Conservation (phyloP, 73 alveolate species). For the Halteria grandinella region DNA sequence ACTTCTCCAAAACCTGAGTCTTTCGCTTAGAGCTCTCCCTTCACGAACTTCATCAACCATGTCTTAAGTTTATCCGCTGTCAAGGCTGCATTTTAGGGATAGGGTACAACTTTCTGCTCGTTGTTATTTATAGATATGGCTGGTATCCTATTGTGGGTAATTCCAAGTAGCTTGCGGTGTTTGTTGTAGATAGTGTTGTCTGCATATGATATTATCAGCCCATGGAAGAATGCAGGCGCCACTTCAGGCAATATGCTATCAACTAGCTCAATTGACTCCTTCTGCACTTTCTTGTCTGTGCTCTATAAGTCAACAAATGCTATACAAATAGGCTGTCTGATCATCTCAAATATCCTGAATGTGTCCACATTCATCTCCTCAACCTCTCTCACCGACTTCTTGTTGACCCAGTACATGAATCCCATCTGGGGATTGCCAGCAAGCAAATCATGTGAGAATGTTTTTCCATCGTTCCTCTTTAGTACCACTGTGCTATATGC, state of each 20-base stretch:
- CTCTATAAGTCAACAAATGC: constrained; percentile 49
- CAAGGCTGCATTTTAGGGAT: constrained; percentile 27
- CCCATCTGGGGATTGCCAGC: not conserved
- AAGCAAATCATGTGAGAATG: not conserved
- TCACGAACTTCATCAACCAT: constrained; percentile 25
- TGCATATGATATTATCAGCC: constrained; percentile 32
- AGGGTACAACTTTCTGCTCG: constrained; percentile 56
- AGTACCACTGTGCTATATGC: constrained; percentile 46
- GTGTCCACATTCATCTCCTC: constrained; percentile 42
- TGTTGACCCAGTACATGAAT: constrained; percentile 50
- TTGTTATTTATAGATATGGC: constrained; percentile 48
- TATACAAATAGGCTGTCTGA: constrained; percentile 49
- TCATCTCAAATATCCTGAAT: constrained; percentile 40
- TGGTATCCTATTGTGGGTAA: constrained; percentile 53
- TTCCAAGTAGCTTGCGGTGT: constrained; percentile 23
- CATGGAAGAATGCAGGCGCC: constrained; percentile 29
- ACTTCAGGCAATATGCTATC: constrained; percentile 13
- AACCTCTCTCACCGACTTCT: constrained; percentile 37
- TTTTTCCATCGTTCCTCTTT: constrained; percentile 23
- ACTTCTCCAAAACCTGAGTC: constrained; percentile 9
- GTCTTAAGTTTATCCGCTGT: not conserved
- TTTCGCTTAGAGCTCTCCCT: constrained; percentile 11
- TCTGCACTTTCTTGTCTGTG: constrained; percentile 2
- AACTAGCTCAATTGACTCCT: constrained; percentile 14
- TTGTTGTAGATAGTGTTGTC: constrained; percentile 5